phyloP scores from a whole-genome alignment of 805 yeast genomes.

The Millerozyma acaciae region DNA sequence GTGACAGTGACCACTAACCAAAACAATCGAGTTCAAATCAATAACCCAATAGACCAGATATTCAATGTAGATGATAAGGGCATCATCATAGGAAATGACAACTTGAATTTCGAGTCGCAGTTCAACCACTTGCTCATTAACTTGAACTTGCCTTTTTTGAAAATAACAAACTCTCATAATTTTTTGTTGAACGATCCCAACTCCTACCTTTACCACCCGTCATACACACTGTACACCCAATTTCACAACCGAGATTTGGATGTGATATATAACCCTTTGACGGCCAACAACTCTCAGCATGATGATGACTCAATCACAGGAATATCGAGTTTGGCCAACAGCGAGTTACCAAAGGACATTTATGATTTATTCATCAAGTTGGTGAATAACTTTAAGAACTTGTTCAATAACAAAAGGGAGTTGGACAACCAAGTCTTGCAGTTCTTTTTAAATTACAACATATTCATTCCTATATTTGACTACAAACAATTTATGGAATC shows the following conservation, averaged over 20 bases:
- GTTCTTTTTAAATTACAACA: slow-evolving; percentile 50
- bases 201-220: slow-evolving; percentile 39
- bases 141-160: slow-evolving; percentile 40
- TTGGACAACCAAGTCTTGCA: slow-evolving; percentile 46
- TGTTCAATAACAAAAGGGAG: slow-evolving; percentile 34
- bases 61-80: slow-evolving; percentile 42
- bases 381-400: slow-evolving; percentile 39
- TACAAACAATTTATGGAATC: slow-evolving; percentile 50
- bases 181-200: slow-evolving; percentile 39
- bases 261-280: slow-evolving; percentile 37
- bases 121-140: slow-evolving; percentile 42
- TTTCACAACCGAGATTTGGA: slow-evolving; percentile 35
- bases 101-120: slow-evolving; percentile 42
- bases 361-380: slow-evolving; percentile 42
- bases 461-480: slow-evolving; percentile 52
- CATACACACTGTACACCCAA: slow-evolving; percentile 33
- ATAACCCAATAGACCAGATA: slow-evolving; percentile 44
- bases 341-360: slow-evolving; percentile 34
- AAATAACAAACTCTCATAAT: slow-evolving; percentile 42
- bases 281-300: slow-evolving; percentile 20
- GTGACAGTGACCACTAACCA: slow-evolving; percentile 3
- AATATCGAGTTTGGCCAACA: slow-evolving; percentile 11
- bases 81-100: slow-evolving; percentile 42
- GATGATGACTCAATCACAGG: slow-evolving; percentile 11
- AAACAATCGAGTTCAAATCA: slow-evolving; percentile 22